Conservation (phyloP, 768 basidiomycete genomes). For the Cyclocybe cylindracea region DNA sequence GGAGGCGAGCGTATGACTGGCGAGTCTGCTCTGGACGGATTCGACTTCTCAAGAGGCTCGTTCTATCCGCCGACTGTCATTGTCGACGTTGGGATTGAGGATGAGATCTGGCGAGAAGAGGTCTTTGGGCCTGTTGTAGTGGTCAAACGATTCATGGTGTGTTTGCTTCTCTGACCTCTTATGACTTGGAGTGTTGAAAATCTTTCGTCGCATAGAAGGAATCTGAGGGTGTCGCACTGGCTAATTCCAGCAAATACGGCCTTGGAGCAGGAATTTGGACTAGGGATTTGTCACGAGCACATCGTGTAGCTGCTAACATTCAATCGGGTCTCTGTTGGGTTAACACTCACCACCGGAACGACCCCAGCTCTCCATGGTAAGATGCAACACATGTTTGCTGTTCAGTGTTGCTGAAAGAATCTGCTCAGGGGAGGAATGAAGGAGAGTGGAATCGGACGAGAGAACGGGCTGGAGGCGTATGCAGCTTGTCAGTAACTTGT, state of each 20-base stretch:
- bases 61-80: slow-evolving; percentile 86
- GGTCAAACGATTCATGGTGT: slow-evolving; percentile 44
- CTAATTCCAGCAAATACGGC: slow-evolving; percentile 79
- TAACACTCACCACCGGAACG: slow-evolving; percentile 88
- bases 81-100: slow-evolving; percentile 50
- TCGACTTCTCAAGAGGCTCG: slow-evolving; percentile 67
- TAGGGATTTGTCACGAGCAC: slow-evolving; percentile 68
- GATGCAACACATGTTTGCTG: slow-evolving; percentile 14
- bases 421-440: slow-evolving; percentile 84
- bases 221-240: slow-evolving; percentile 63
- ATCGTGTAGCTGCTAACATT: slow-evolving; percentile 69
- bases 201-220: slow-evolving; percentile 45
- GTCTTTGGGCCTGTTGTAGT: slow-evolving; percentile 87
- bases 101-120: slow-evolving; percentile 80
- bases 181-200: neutral
- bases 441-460: slow-evolving; percentile 83
- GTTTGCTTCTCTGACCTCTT: slow-evolving; percentile 3
- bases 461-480: slow-evolving; percentile 83
- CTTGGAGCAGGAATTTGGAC: slow-evolving; percentile 86
- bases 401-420: neutral
- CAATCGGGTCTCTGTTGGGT: slow-evolving; percentile 85
- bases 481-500: slow-evolving; percentile 61
- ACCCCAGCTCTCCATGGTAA: slow-evolving; percentile 87
- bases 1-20: slow-evolving; percentile 73
- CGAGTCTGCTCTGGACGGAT: slow-evolving; percentile 64